phyloP scores from a whole-genome alignment of 805 yeast genomes.

The Teunomyces panamensis region DNA sequence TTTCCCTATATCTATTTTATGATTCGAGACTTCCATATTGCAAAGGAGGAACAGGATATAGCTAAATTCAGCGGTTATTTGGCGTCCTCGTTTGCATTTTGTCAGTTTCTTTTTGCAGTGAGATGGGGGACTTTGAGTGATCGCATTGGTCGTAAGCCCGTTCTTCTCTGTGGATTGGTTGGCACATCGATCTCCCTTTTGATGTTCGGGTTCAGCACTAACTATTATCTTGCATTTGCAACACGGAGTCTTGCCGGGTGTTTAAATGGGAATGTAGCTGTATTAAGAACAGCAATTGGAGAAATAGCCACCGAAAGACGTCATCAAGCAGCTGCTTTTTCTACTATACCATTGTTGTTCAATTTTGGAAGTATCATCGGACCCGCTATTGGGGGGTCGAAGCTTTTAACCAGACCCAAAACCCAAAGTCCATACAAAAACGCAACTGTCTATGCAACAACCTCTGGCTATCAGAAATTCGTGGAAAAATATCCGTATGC shows the following conservation, averaged over 20 bases:
- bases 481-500: conserved; percentile 36
- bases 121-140: conserved; percentile 31
- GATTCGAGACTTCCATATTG: conserved; percentile 22
- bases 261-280: conserved; percentile 31
- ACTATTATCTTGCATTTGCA: conserved; percentile 25
- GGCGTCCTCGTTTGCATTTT: conserved; percentile 21
- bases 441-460: not conserved
- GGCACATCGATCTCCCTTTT: conserved; percentile 25
- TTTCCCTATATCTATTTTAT: conserved; percentile 15
- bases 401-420: conserved; percentile 25
- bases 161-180: conserved; percentile 22
- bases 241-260: conserved; percentile 28
- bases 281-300: conserved; percentile 29
- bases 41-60: conserved; percentile 17
- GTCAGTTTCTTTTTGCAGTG: conserved; percentile 21
- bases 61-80: conserved; percentile 19
- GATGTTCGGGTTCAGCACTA: conserved; percentile 27
- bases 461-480: conserved; percentile 22
- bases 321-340: conserved; percentile 31
- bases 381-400: conserved; percentile 31
- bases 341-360: conserved; percentile 29
- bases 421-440: conserved; percentile 13
- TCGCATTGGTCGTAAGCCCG: conserved; percentile 27
- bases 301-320: conserved; percentile 28
- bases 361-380: conserved; percentile 32